Evolutionary conservation across 129 eudicot species (phyloP), one percentile per base, ranked within the genome.

Genomic region (Deinandra increscens): DNA sequence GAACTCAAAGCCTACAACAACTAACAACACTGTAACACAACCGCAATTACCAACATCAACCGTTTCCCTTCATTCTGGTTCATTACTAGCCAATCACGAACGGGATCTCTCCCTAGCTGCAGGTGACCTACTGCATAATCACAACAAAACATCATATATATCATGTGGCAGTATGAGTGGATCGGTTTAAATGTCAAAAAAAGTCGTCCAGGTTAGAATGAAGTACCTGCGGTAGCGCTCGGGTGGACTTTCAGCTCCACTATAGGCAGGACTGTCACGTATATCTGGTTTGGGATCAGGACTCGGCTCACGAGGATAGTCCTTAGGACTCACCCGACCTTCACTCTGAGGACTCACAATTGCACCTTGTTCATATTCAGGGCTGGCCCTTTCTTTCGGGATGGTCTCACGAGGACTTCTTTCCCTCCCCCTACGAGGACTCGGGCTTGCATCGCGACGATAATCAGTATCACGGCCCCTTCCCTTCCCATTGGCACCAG

Each of bases 211-310:
- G 49, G 9, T 18, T 18, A 6, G 19, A 81, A 23, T 46, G 2
- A 56, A 76, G 69, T 44, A 88, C 96, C 91, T 83, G 58, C 81
- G 70, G 44, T 68, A 75, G 29, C 83, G 76, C 60, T 75, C 81
- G 3, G 77, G 82, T 14, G 94, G 91, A 71, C 85, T 84, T 60
- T 80, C 91, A 10, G 68, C 83, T 64, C 81, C 90, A 61, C 84
- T 78, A 44, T 80, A 84, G 15, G 71, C 87, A 0, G 86, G 90
- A 54, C 87, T 75, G 51, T 58, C 84, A 50, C 39, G 59, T 34
- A 13, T 36, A 37, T 39, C 83, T 26, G 73, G 77, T 51, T 79
- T 82, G 5, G 60, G 62, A 34, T 38, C 79, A 9, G 83, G 85
- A 60, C 85, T 86, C 3, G 71, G 62, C 22, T 74, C 84, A 53